Percentiles rank a stretch among this genome's conserved stretches.
phyloP scores from a whole-genome alignment of 768 basidiomycete genomes.

The Boletus pseudopeckii region DNA sequence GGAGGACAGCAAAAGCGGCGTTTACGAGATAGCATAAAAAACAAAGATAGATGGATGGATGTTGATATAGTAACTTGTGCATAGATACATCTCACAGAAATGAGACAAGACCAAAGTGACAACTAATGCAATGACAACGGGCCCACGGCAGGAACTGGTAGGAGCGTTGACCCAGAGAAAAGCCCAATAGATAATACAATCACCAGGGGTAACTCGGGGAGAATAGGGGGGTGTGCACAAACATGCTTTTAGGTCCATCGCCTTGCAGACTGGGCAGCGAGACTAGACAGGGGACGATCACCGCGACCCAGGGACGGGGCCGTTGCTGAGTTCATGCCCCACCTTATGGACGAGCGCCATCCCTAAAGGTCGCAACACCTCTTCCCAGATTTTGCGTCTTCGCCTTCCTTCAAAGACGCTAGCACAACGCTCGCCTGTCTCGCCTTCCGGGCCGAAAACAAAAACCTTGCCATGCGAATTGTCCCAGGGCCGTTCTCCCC shows the following conservation, averaged over 20 bases:
- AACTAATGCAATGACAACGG: conserved; percentile 1
- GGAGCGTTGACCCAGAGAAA: background rate
- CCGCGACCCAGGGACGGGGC: conserved; percentile 40
- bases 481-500: conserved; percentile 71
- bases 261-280: background rate
- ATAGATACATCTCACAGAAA: background rate
- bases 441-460: conserved; percentile 81
- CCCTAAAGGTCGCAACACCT: conserved; percentile 66
- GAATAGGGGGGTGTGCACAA: background rate
- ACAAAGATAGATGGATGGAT: background rate
- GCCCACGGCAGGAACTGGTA: background rate
- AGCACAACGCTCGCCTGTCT: conserved; percentile 67
- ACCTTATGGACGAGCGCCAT: conserved; percentile 66
- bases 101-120: background rate
- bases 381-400: conserved; percentile 57
- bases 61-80: background rate
- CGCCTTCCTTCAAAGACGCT: conserved; percentile 66
- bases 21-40: background rate
- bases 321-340: conserved; percentile 69
- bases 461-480: conserved; percentile 56
- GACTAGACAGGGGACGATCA: conserved; percentile 9
- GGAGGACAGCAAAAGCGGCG: background rate
- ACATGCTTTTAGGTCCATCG: conserved; percentile 7
- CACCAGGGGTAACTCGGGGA: background rate
- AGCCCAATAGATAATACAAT: conserved; percentile 4